Conservation (phyloP, 148 eudicot genomes). For the Chenopodium formosanum region DNA sequence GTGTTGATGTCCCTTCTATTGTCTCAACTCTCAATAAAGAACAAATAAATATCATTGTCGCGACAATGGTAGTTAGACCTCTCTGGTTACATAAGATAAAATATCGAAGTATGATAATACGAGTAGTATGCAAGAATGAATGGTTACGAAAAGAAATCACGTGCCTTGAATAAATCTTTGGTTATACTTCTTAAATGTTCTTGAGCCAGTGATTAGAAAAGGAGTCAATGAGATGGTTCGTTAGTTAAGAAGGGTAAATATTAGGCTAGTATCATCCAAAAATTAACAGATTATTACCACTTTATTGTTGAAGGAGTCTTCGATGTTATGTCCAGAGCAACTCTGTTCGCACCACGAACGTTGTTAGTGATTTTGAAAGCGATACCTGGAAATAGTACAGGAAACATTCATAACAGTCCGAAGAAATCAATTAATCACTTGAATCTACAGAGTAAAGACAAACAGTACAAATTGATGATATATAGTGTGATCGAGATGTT, state of each 20-base stretch:
- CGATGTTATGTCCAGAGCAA: conserved; percentile 88
- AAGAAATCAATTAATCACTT: not conserved
- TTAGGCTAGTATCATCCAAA: not conserved
- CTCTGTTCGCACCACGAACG: conserved; percentile 81
- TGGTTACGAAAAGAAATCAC: not conserved
- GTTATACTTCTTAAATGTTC: not conserved
- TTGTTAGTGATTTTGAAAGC: conserved; percentile 82
- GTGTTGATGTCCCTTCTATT: not conserved
- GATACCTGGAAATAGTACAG: conserved; percentile 54
- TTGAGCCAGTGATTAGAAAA: conserved; percentile 8
- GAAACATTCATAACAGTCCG: not conserved
- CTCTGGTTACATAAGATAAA: not conserved
- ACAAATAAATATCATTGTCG: not conserved
- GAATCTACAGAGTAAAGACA: not conserved
- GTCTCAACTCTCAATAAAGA: not conserved
- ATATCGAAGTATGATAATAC: not conserved
- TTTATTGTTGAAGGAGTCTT: conserved; percentile 97
- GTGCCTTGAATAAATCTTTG: not conserved
- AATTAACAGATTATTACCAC: conserved; percentile 60
- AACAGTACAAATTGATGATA: not conserved
- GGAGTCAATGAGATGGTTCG: not conserved
- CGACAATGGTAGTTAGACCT: not conserved
- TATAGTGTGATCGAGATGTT: not conserved
- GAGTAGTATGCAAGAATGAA: not conserved
- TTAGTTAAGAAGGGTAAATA: conserved; percentile 1